Base-by-base conservation (phyloP, 1,139 yeast genomes). In the Scheffersomyces quercinus region DNA sequence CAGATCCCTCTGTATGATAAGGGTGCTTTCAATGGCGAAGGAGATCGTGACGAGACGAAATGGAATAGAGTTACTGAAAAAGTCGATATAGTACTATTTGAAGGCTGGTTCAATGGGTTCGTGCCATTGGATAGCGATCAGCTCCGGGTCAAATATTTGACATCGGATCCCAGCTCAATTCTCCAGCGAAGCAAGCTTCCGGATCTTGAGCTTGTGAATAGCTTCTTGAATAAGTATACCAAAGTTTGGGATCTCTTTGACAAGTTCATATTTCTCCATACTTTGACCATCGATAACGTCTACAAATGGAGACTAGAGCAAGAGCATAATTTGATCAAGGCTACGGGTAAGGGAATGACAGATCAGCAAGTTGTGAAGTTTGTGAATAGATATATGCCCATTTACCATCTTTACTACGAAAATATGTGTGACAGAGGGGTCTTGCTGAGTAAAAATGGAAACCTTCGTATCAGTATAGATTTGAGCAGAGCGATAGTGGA, bases 21-120 rank as follows among this genome's bases (percentile, higher is more conserved):
- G 62, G 80, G 95, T 1, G 68, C 72, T n/a, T 78, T 68, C 52
- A 45, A 59, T 13, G 99, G 98, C 0, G 77, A 77, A 48, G 99
- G 99, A 3, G 98, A 93, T 62, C 67, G 98, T 42, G 54, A 63
- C 3, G 54, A 49, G 10, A 48, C 54, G 0, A 52, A 64, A 7
- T 79, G 84, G 83, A 55, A 52, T 6, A 36, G 37, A 1, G 61
- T 74, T 3, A 42, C 47, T 1, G 56, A 62, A 2, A 75, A 76
- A 0, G 70, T 81, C 4, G 88, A 87, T 54, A 74, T 90, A 1
- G 75, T 91, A 3, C 62, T 93, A 5, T 74, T 93, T 41, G 99
- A 93, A 66, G 99, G 99, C 2, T 93, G 99, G 99, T 89, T 91
- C 64, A 79, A 83, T 24, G 98, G 98, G 2, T 91, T 82, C 61